Percentiles rank a stretch among this genome's conserved stretches.
These are phyloP conservation scores for Protomyces pachydermus DNA, from an alignment of 1,139 yeast genomes.

Conservation along the genomic window DNA sequence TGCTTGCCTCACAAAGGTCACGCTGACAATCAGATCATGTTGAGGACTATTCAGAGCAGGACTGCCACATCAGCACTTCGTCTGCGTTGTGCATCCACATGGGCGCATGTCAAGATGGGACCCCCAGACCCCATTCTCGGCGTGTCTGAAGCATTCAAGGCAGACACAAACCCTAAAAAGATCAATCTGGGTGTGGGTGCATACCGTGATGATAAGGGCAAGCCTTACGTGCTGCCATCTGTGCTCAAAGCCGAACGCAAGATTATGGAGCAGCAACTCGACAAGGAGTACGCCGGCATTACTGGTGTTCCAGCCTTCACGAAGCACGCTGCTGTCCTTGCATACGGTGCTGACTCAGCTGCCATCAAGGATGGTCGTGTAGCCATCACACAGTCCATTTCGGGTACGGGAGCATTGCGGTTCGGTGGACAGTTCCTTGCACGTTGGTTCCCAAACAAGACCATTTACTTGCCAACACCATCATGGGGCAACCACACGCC, in stretches of 20 bases:
- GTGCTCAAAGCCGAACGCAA: constrained; percentile 65
- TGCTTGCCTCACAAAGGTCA: not conserved
- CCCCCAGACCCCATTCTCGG: constrained; percentile 50
- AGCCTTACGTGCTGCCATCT: constrained; percentile 90
- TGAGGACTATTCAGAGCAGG: constrained; percentile 16
- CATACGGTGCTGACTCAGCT: constrained; percentile 54
- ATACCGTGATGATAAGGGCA: constrained; percentile 85
- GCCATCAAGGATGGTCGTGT: constrained; percentile 47
- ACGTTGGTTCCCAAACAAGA: constrained; percentile 47
- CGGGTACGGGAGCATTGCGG: constrained; percentile 72
- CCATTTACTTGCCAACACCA: constrained; percentile 58
- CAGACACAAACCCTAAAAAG: constrained; percentile 52
- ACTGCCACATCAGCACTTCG: not conserved
- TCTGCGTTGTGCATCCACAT: constrained; percentile 22
- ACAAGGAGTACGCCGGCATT: constrained; percentile 89
- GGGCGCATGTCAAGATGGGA: constrained; percentile 35
- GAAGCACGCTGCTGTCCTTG: constrained; percentile 67
- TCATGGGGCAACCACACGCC: constrained; percentile 70
- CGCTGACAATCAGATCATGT: not conserved
- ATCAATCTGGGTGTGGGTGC: constrained; percentile 95
- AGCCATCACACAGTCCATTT: constrained; percentile 61
- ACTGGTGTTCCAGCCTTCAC: constrained; percentile 70
- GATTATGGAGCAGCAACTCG: constrained; percentile 52
- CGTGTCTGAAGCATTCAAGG: constrained; percentile 46
- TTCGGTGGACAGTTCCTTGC: constrained; percentile 60